These are phyloP conservation scores for Cladophialophora chaetospira DNA, from an alignment of 2,329 filamentous ascomycete genomes.

Conservation along the genomic window DNA sequence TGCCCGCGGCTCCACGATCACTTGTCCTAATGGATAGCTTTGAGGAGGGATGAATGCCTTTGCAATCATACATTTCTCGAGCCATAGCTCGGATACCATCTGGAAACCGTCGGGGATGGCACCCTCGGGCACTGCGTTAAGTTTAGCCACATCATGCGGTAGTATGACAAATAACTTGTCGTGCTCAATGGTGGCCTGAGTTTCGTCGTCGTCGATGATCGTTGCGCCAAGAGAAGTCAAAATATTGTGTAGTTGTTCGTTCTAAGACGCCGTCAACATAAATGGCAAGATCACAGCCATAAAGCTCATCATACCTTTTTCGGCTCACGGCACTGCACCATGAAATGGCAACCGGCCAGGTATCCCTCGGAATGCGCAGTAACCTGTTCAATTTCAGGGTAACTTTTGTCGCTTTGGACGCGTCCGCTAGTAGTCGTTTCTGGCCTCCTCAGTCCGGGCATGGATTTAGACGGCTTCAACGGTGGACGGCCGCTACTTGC, in stretches of 20 bases:
- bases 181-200: conserved; percentile 22
- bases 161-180: conserved; percentile 48
- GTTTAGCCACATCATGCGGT: conserved; percentile 40
- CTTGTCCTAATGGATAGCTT: conserved; percentile 72
- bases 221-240: conserved; percentile 46
- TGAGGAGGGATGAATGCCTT: conserved; percentile 70
- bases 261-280: conserved; percentile 13
- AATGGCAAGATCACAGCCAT: not conserved
- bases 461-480: conserved; percentile 35
- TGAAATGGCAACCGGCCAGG: conserved; percentile 12
- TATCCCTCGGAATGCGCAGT: conserved; percentile 6
- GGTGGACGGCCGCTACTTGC: conserved; percentile 24
- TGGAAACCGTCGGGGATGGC: conserved; percentile 1
- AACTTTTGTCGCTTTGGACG: not conserved
- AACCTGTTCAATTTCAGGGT: conserved; percentile 18
- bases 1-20: conserved; percentile 72
- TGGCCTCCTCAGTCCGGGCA: conserved; percentile 17
- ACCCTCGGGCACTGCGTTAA: conserved; percentile 39
- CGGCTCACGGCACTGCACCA: conserved; percentile 18
- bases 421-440: not conserved
- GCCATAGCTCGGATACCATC: conserved; percentile 84
- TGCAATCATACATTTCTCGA: conserved; percentile 82
- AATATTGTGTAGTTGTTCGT: conserved; percentile 42
- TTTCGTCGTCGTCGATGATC: conserved; percentile 39
- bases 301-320: conserved; percentile 20